Percentiles rank a stretch among this genome's conserved stretches.
phyloP scores from a whole-genome alignment of 768 basidiomycete species.

The Filobasidium floriforme region DNA sequence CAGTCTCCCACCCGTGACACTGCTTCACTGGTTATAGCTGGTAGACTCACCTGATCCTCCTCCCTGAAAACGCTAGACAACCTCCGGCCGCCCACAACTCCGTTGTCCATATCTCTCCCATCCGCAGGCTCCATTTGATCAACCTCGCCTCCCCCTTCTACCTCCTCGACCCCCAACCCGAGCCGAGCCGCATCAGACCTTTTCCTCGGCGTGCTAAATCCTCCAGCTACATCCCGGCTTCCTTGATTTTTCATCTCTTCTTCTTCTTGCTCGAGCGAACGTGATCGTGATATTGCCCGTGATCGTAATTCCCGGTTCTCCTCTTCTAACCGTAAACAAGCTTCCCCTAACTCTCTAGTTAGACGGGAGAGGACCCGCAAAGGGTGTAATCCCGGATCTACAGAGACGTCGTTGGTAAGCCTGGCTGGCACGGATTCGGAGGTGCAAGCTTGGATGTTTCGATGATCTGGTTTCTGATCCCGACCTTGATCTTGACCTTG shows the following conservation, averaged over 20 bases:
- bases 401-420: too few species aligned
- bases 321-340: neutral
- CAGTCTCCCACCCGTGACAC: neutral
- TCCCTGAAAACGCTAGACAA: too few species aligned
- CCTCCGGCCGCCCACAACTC: too few species aligned
- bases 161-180: neutral
- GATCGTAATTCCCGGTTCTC: neutral
- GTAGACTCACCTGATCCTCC: neutral
- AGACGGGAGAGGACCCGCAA: neutral
- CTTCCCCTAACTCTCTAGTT: neutral
- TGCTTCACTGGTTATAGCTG: too few species aligned
- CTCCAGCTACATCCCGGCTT: neutral
- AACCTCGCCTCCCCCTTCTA: neutral
- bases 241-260: too few species aligned
- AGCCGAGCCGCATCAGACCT: neutral
- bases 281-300: too few species aligned
- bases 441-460: too few species aligned
- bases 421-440: too few species aligned
- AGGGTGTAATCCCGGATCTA: neutral
- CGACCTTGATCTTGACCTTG: too few species aligned
- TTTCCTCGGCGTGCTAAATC: neutral
- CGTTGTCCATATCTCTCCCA: neutral
- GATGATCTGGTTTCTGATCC: neutral
- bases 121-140: neutral
- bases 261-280: too few species aligned